These are phyloP conservation scores for Aspergillus baeticus DNA, from an alignment of 495 filamentous ascomycete genomes.

Conservation along the genomic window DNA sequence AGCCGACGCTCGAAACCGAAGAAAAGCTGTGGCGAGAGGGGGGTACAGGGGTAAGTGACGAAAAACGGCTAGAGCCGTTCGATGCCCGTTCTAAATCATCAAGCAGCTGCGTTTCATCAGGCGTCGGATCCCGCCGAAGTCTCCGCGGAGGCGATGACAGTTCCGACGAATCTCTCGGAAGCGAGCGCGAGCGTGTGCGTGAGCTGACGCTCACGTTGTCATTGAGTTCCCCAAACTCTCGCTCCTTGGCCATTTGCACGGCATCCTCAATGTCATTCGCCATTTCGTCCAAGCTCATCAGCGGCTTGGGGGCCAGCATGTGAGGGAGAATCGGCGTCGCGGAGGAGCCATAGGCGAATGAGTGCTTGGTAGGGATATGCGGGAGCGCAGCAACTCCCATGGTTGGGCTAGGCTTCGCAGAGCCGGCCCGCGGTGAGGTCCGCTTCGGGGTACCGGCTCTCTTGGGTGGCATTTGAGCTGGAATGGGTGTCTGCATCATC, in stretches of 20 bases:
- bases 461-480: constrained; percentile 9
- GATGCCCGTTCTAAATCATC: constrained; percentile 26
- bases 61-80: not conserved
- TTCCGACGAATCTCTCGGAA: not conserved
- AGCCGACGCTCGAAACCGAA: constrained; percentile 26
- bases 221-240: constrained; percentile 10
- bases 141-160: constrained; percentile 19
- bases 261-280: constrained; percentile 27
- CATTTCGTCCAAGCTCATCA: constrained; percentile 23
- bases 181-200: constrained; percentile 13
- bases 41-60: constrained; percentile 33
- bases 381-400: constrained; percentile 22
- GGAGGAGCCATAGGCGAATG: constrained; percentile 36
- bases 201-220: constrained; percentile 1
- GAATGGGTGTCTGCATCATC: not conserved
- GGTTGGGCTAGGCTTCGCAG: constrained; percentile 11
- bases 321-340: constrained; percentile 27
- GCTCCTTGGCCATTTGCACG: constrained; percentile 25
- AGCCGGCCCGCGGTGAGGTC: not conserved
- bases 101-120: constrained; percentile 41
- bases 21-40: constrained; percentile 38
- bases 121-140: constrained; percentile 38
- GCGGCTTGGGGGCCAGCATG: constrained; percentile 18
- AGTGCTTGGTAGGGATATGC: constrained; percentile 28
- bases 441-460: not conserved